Evolutionary conservation across 1,139 yeast genomes (phyloP).

Genomic region (Suhomyces panamericanus): DNA sequence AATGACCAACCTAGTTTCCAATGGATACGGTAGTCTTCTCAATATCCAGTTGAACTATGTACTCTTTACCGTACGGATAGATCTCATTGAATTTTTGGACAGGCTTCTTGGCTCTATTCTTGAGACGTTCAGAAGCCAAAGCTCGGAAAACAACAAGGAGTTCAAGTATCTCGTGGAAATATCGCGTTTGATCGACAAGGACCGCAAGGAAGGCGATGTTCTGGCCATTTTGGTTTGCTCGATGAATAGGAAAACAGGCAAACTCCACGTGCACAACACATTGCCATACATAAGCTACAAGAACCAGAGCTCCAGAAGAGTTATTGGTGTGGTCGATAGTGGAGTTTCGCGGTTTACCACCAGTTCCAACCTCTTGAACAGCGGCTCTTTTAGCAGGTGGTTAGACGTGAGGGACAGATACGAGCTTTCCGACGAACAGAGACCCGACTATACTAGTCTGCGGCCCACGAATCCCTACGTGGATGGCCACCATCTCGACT

Average conservation of each 20-base stretch:
- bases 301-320: constrained; percentile 10
- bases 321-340: constrained; percentile 11
- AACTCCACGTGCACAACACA: constrained; percentile 23
- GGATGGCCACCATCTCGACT: constrained; percentile 3
- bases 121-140: constrained; percentile 3
- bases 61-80: constrained; percentile 33
- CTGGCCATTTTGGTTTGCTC: constrained; percentile 32
- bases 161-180: constrained; percentile 8
- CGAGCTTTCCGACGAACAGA: not conserved
- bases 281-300: constrained; percentile 12
- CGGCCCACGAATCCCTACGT: constrained; percentile 4
- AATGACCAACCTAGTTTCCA: constrained; percentile 27
- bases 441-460: not conserved
- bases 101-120: constrained; percentile 12
- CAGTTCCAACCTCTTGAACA: constrained; percentile 1
- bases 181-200: constrained; percentile 9
- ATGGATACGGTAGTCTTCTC: constrained; percentile 27
- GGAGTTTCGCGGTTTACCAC: constrained; percentile 9
- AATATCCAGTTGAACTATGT: constrained; percentile 41
- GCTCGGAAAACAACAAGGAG: constrained; percentile 4
- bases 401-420: constrained; percentile 3
- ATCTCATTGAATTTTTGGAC: constrained; percentile 29
- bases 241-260: constrained; percentile 34
- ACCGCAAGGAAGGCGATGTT: constrained; percentile 10
- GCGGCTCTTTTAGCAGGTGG: constrained; percentile 9